Conservation (phyloP, 495 filamentous ascomycete species). For the Daldinia decipiens region DNA sequence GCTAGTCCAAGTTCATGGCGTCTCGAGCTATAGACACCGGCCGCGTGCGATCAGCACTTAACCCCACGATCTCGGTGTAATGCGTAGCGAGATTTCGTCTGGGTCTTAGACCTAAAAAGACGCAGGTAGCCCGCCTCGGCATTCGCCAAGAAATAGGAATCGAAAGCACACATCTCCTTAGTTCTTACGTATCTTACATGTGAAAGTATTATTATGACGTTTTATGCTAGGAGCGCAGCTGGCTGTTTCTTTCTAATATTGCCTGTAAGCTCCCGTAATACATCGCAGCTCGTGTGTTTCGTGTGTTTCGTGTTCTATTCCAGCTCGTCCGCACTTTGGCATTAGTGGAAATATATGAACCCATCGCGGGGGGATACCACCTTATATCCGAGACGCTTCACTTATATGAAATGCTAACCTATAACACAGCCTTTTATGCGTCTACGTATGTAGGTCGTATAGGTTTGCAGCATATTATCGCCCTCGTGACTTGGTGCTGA, state of each 20-base stretch:
- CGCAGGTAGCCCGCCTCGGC: constrained; percentile 36
- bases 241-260: not conserved
- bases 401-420: constrained; percentile 26
- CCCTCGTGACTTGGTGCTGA: constrained; percentile 38
- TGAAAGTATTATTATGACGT: not conserved
- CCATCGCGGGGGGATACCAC: constrained; percentile 36
- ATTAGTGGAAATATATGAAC: constrained; percentile 35
- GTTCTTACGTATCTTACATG: not conserved
- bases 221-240: not conserved
- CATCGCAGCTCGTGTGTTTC: not conserved
- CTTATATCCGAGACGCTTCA: constrained; percentile 20
- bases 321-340: constrained; percentile 4
- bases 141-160: constrained; percentile 8
- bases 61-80: constrained; percentile 46
- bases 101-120: constrained; percentile 14
- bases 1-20: constrained; percentile 1
- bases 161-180: not conserved
- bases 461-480: constrained; percentile 33
- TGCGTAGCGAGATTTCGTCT: constrained; percentile 32
- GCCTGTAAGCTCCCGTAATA: not conserved
- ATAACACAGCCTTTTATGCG: constrained; percentile 30
- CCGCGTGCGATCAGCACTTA: constrained; percentile 14
- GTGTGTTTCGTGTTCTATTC: constrained; percentile 10
- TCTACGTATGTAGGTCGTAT: constrained; percentile 34
- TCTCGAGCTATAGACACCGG: constrained; percentile 17